A percentile compares a stretch with the other conserved stretches of the same genome.
Evolutionary conservation across 345 rosid species (phyloP).

Genomic region (Eucalyptus shirleyi): DNA sequence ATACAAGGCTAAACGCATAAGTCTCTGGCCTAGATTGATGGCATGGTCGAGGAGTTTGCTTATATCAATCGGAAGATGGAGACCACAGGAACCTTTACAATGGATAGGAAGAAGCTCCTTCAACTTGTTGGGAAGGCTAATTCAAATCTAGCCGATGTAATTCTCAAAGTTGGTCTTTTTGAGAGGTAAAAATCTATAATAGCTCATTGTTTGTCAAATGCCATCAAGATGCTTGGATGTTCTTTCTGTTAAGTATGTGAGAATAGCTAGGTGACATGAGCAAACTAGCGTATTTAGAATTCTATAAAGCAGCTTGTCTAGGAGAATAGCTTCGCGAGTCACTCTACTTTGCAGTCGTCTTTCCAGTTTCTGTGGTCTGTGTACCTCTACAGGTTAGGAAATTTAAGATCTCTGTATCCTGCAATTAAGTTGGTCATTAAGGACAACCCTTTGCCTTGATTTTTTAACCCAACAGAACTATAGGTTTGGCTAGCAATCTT

Average conservation of each 20-base stretch:
- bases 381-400: neutral
- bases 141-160: constrained; percentile 88
- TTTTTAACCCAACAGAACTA: neutral
- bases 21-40: constrained; percentile 52
- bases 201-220: neutral
- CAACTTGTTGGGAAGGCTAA: constrained; percentile 95
- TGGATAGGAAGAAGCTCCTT: constrained; percentile 84
- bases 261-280: neutral
- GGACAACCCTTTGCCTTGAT: neutral
- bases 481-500: neutral
- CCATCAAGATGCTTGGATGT: neutral
- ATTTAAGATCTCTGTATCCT: neutral
- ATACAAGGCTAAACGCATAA: neutral
- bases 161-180: constrained; percentile 93
- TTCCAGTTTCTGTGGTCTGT: neutral
- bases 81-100: constrained; percentile 86
- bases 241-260: neutral
- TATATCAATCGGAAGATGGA: constrained; percentile 84
- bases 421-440: neutral
- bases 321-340: neutral
- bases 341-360: neutral
- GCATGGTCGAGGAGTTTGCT: constrained; percentile 94
- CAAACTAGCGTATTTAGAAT: neutral
- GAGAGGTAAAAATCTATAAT: constrained; percentile 44
- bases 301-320: neutral